These are phyloP conservation scores for Tephrocybe sp. DNA, from an alignment of 768 basidiomycete genomes.

Conservation along the genomic window DNA sequence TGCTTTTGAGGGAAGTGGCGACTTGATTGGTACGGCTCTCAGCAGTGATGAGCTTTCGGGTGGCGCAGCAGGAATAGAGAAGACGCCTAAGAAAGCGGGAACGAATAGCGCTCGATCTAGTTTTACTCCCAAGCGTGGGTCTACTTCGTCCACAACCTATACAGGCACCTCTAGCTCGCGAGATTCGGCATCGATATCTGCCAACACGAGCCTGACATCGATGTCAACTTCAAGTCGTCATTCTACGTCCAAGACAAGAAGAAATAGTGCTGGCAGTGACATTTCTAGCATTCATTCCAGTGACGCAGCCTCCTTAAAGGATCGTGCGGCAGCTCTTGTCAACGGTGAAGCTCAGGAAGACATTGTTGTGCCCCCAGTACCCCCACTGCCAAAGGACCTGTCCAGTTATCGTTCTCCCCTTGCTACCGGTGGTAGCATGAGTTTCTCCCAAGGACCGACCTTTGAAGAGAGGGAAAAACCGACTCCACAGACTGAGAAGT, in stretches of 20 bases:
- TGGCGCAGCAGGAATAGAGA: constrained; percentile 47
- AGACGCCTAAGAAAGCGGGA: constrained; percentile 64
- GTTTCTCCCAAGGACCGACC: constrained; percentile 40
- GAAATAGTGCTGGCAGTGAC: constrained; percentile 89
- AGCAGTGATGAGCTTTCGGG: constrained; percentile 59
- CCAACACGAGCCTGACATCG: constrained; percentile 75
- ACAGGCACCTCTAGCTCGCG: constrained; percentile 80
- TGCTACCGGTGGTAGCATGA: constrained; percentile 50
- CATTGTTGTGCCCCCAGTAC: constrained; percentile 83
- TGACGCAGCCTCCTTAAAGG: constrained; percentile 62
- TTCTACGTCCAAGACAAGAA: constrained; percentile 60
- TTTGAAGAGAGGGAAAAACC: constrained; percentile 42
- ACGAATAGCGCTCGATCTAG: constrained; percentile 61
- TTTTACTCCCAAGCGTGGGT: constrained; percentile 84
- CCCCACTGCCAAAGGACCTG: constrained; percentile 88
- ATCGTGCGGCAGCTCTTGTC: constrained; percentile 60
- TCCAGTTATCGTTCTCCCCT: constrained; percentile 75
- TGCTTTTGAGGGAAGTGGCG: constrained; percentile 35
- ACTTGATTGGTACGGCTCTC: constrained; percentile 39
- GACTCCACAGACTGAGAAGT: constrained; percentile 38
- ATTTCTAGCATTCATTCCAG: constrained; percentile 71
- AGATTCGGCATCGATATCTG: constrained; percentile 83
- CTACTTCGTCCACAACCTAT: constrained; percentile 86
- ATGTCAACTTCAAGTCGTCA: constrained; percentile 73
- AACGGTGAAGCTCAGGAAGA: constrained; percentile 62